phyloP scores from a whole-genome alignment of 2,329 filamentous ascomycete genomes.

The Chaetomium strumarium region DNA sequence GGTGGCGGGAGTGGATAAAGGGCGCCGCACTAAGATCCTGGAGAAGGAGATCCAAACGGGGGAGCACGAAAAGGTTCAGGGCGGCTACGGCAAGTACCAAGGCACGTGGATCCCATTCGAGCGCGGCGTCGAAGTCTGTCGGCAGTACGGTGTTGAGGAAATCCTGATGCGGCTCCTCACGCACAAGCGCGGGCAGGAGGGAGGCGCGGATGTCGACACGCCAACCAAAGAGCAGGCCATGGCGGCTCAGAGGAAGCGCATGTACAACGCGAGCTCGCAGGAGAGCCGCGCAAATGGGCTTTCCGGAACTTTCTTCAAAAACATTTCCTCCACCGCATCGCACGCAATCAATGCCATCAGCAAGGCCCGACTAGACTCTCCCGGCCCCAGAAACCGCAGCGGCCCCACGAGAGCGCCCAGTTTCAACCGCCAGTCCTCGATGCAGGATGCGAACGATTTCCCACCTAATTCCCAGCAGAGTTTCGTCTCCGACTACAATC shows the following conservation, averaged over 20 bases:
- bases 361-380: constrained; percentile 90
- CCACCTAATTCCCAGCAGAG: constrained; percentile 79
- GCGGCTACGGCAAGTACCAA: constrained; percentile 97
- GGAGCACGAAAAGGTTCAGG: constrained; percentile 97
- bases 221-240: constrained; percentile 98
- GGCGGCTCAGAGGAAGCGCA: constrained; percentile 86
- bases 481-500: constrained; percentile 68
- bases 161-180: constrained; percentile 67
- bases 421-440: constrained; percentile 65
- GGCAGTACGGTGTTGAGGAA: constrained; percentile 72
- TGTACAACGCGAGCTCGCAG: constrained; percentile 67
- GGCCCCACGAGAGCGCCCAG: constrained; percentile 61
- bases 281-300: constrained; percentile 62
- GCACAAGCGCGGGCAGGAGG: constrained; percentile 74
- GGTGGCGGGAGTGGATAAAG: constrained; percentile 94
- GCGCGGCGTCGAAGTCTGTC: constrained; percentile 85
- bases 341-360: constrained; percentile 94
- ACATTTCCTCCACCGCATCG: constrained; percentile 88
- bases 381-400: constrained; percentile 59
- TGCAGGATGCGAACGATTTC: constrained; percentile 63
- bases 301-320: constrained; percentile 91
- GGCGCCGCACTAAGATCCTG: constrained; percentile 92
- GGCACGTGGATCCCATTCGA: constrained; percentile 98
- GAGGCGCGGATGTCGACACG: constrained; percentile 76
- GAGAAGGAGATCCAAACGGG: constrained; percentile 97